Evolutionary conservation across 306 rosid genomes (phyloP).

Genomic region (Vachellia collinsii): DNA sequence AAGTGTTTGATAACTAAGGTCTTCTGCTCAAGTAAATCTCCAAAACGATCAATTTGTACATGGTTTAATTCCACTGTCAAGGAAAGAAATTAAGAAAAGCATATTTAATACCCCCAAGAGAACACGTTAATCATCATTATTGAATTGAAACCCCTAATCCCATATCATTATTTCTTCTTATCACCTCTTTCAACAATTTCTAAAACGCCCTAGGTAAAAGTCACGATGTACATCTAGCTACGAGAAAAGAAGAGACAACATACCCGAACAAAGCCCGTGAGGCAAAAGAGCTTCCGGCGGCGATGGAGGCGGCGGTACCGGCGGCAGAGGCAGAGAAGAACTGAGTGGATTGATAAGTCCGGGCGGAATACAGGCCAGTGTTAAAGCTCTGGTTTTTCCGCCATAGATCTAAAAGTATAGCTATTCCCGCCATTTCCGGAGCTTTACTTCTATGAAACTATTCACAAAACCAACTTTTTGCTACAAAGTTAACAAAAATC

Average conservation of each 20-base stretch:
- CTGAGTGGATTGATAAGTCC: slow-evolving; percentile 59
- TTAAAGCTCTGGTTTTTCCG: slow-evolving; percentile 57
- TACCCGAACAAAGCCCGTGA: slow-evolving; percentile 70
- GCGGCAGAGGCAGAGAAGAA: slow-evolving; percentile 65
- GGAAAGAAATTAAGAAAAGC: no score
- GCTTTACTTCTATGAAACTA: slow-evolving; percentile 28
- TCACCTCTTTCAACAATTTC: not conserved
- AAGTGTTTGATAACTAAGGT: not conserved
- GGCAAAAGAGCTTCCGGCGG: slow-evolving; percentile 60
- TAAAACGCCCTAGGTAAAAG: not conserved
- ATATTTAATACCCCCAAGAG: no score
- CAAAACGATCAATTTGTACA: not conserved
- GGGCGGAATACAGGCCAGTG: slow-evolving; percentile 35
- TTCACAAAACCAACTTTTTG: not conserved
- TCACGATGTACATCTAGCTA: not conserved
- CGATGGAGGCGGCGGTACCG: slow-evolving; percentile 54
- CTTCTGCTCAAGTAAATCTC: not conserved
- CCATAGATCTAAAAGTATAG: slow-evolving; percentile 73
- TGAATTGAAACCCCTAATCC: no score
- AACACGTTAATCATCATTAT: no score
- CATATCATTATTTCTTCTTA: not conserved
- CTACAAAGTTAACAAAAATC: not conserved
- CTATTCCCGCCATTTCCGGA: slow-evolving; percentile 74
- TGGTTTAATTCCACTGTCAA: not conserved
- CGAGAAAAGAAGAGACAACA: not conserved